phyloP scores from a whole-genome alignment of 2,329 filamentous ascomycete species.

The Neofusicoccum sp. region DNA sequence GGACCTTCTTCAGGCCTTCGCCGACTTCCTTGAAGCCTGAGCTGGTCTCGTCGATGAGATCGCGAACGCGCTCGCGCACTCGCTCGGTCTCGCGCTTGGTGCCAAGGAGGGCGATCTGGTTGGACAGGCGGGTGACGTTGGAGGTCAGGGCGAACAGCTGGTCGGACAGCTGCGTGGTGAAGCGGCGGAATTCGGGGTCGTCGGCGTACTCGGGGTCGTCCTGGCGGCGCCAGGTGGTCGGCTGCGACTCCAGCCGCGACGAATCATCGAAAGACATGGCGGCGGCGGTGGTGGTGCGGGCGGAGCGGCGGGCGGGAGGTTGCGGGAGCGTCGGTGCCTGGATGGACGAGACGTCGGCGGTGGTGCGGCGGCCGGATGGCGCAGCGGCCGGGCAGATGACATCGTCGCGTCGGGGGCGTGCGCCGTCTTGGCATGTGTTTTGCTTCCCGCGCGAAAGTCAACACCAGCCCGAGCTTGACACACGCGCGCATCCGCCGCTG shows the following conservation, averaged over 20 bases:
- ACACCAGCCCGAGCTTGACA: slow-evolving; percentile 4
- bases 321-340: slow-evolving; percentile 9
- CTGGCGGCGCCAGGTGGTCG: slow-evolving; percentile 66
- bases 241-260: slow-evolving; percentile 79
- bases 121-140: slow-evolving; percentile 81
- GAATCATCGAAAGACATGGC: slow-evolving; percentile 91
- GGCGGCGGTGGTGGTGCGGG: not conserved
- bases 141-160: slow-evolving; percentile 87
- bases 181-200: slow-evolving; percentile 85
- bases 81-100: slow-evolving; percentile 90
- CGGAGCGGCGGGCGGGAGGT: not conserved
- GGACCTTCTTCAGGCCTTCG: slow-evolving; percentile 90
- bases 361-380: slow-evolving; percentile 9
- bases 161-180: slow-evolving; percentile 82
- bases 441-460: slow-evolving; percentile 20
- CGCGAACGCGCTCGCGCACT: slow-evolving; percentile 86
- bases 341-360: slow-evolving; percentile 5
- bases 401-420: slow-evolving; percentile 5
- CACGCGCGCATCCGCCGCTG: not conserved
- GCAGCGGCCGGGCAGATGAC: slow-evolving; percentile 13
- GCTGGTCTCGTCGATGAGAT: slow-evolving; percentile 82
- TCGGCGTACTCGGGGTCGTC: slow-evolving; percentile 80
- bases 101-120: slow-evolving; percentile 82
- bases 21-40: slow-evolving; percentile 88
- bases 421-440: slow-evolving; percentile 19